Base-by-base conservation (phyloP, 2,329 filamentous ascomycete species). In the Trichoderma hamatum region DNA sequence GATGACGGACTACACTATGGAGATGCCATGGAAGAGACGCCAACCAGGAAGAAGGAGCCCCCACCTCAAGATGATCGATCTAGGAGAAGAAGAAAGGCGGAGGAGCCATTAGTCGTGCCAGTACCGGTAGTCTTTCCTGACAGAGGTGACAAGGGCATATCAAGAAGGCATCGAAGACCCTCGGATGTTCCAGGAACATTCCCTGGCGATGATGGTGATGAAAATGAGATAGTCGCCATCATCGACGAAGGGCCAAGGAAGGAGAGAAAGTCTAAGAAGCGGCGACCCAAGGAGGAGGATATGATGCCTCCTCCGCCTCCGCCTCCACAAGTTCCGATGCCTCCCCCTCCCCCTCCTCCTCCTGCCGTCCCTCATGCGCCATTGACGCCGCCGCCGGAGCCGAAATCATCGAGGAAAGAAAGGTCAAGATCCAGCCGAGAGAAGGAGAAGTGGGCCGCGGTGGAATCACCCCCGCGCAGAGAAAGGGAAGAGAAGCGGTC, bases 361-460 rank as follows among this genome's bases (percentile, higher is more conserved):
- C 80, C 62, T n/a, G 82, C 82, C 21, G 82, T 82, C 5, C 82
- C 82, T 26, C 85, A 86, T 62, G 80, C 79, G 51, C 83, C 84
- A 36, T 76, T 82, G 58, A 82, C 84, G 9, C 84, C 85, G 32
- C 83, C 84, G 5, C 81, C 87, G 19, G 88, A 89, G 62, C 81
- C 84, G 14, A 88, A 84, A 70, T 88, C 86, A 5, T 84, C 84
- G 3, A 92, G 89, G 80, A 96, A 91, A 77, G 92, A 96, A 72
- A 90, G 93, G 16, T 82, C 91, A 32, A 93, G 90, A 75, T 88
- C 94, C 72, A 92, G 89, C 73, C 91, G 92, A 69, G 90, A 91
- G 69, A 85, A 84, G 43, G 84, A 87, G 14, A 89, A 91, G 34
- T 96, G 93, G 93, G 90, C 89, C 21, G 85, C 88, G 19, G 85